These are phyloP conservation scores for Adansonia madagascariensis DNA, from an alignment of 441 rosid genomes.

Conservation along the genomic window DNA sequence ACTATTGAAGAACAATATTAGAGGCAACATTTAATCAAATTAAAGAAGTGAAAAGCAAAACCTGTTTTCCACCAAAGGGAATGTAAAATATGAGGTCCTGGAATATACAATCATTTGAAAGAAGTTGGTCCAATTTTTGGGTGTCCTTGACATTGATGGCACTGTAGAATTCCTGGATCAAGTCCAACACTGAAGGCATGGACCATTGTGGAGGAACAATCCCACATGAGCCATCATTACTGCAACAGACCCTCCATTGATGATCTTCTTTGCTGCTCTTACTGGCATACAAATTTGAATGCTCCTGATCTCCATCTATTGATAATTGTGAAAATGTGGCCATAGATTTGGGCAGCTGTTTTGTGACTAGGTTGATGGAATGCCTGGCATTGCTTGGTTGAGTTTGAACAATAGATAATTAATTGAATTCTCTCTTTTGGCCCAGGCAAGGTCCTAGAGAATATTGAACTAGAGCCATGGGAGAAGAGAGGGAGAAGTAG, in stretches of 20 bases:
- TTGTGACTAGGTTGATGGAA: background rate
- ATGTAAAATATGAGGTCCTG: conserved; percentile 32
- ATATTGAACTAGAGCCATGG: conserved; percentile 16
- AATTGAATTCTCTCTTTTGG: background rate
- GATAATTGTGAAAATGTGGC: background rate
- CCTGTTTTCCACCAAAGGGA: conserved; percentile 29
- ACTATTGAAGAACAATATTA: background rate
- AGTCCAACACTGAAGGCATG: background rate
- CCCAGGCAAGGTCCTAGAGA: background rate
- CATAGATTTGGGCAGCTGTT: background rate
- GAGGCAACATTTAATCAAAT: background rate
- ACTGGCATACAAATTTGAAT: background rate
- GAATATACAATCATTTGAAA: conserved; percentile 25
- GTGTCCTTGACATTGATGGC: conserved; percentile 25
- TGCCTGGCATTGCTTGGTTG: background rate
- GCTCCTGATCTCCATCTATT: background rate
- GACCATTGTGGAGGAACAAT: background rate
- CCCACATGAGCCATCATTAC: conserved; percentile 12
- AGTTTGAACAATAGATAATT: background rate
- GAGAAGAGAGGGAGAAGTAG: background rate
- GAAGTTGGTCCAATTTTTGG: conserved; percentile 18
- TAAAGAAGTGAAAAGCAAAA: background rate
- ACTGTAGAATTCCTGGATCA: conserved; percentile 10
- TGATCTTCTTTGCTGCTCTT: background rate
- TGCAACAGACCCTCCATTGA: conserved; percentile 14